Evolutionary conservation across 2,329 filamentous ascomycete species (phyloP).

Genomic region (Ophiostoma himal-ulmi): DNA sequence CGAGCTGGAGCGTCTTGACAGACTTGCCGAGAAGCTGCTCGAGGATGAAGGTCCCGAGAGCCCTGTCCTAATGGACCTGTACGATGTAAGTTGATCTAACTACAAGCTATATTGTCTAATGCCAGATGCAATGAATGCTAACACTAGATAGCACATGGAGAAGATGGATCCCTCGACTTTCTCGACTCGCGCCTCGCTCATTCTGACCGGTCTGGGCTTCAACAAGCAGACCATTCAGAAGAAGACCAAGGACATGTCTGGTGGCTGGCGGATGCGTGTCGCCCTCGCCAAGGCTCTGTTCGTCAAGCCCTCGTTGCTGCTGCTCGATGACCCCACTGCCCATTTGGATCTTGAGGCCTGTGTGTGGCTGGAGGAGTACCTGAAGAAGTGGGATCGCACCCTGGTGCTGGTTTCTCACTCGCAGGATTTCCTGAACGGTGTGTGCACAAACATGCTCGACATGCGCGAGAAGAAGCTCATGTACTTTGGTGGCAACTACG

Average conservation of each 20-base stretch:
- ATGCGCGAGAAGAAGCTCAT: conserved; percentile 84
- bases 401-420: conserved; percentile 95
- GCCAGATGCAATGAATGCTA: neutral
- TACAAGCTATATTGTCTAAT: neutral
- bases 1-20: conserved; percentile 86
- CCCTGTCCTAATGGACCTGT: conserved; percentile 84
- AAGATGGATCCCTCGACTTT: conserved; percentile 98
- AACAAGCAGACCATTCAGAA: conserved; percentile 97
- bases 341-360: conserved; percentile 99
- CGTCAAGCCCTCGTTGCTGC: conserved; percentile 90
- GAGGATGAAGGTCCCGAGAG: conserved; percentile 90
- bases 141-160: conserved; percentile 74
- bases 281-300: conserved; percentile 96
- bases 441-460: conserved; percentile 97
- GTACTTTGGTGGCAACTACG: conserved; percentile 99
- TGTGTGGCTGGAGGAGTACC: conserved; percentile 98
- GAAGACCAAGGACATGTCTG: conserved; percentile 99
- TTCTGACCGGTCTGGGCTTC: conserved; percentile 97
- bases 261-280: conserved; percentile 99
- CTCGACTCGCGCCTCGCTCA: conserved; percentile 88
- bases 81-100: conserved; percentile 63
- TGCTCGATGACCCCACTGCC: conserved; percentile 96
- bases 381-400: conserved; percentile 99
- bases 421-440: conserved; percentile 98
- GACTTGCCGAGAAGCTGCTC: conserved; percentile 79